Conservation (phyloP, 192 early-diverging fungal species). For the Phycomyces nitens region DNA sequence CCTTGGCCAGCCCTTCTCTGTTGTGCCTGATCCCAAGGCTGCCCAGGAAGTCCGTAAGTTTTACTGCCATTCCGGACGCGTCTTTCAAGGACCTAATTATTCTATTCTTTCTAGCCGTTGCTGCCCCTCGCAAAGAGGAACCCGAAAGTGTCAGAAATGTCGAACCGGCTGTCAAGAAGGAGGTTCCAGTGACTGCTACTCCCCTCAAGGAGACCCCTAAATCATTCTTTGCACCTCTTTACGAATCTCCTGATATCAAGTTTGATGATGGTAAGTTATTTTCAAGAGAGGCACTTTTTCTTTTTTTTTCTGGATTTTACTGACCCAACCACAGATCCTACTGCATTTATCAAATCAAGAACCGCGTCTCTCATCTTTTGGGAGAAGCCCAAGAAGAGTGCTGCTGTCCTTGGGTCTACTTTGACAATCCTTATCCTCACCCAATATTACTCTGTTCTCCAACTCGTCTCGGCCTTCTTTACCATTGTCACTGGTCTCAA, state of each 20-base stretch:
- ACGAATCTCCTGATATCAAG: slow-evolving; percentile 12
- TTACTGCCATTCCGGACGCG: too few species aligned
- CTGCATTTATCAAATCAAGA: slow-evolving; percentile 21
- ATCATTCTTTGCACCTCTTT: background rate
- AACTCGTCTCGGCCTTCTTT: slow-evolving; percentile 23
- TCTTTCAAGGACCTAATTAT: too few species aligned
- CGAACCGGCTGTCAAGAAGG: background rate
- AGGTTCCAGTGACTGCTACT: background rate
- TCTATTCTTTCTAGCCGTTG: too few species aligned
- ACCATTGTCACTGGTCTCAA: slow-evolving; percentile 36
- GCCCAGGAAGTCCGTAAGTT: too few species aligned
- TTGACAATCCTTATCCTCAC: slow-evolving; percentile 28
- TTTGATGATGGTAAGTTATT: slow-evolving; percentile 23
- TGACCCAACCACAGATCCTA: too few species aligned
- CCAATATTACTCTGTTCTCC: slow-evolving; percentile 32
- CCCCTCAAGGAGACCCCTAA: background rate
- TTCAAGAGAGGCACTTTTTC: too few species aligned
- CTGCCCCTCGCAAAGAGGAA: too few species aligned
- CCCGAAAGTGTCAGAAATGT: background rate
- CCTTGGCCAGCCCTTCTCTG: too few species aligned
- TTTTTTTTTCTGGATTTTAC: background rate
- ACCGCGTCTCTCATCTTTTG: slow-evolving; percentile 29
- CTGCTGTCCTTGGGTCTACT: slow-evolving; percentile 7
- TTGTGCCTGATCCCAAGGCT: too few species aligned
- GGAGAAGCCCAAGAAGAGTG: slow-evolving; percentile 32